A percentile compares a stretch with the other conserved stretches of the same genome.
These are phyloP conservation scores for Coemansia aciculifera DNA, from an alignment of 192 early-diverging fungal genomes.

Conservation along the genomic window DNA sequence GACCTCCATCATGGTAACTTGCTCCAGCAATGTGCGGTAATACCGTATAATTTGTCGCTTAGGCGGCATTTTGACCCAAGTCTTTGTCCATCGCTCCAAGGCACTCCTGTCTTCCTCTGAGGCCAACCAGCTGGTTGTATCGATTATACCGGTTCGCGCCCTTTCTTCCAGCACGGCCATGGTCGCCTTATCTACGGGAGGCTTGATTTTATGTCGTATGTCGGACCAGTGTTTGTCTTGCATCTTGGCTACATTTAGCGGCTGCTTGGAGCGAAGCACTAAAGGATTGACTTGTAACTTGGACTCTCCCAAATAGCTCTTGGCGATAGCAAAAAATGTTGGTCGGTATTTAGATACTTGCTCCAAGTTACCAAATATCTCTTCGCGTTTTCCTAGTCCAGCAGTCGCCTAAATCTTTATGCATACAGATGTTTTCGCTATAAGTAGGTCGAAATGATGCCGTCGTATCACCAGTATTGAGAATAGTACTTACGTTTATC, in stretches of 20 bases:
- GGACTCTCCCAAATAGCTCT: conserved; percentile 21
- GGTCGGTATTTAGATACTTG: conserved; percentile 37
- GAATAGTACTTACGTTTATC: conserved; percentile 22
- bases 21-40: conserved; percentile 30
- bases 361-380: conserved; percentile 35
- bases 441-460: background rate
- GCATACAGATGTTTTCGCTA: background rate
- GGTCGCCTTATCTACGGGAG: conserved; percentile 29
- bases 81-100: conserved; percentile 29
- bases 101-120: background rate
- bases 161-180: conserved; percentile 39
- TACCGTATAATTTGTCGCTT: conserved; percentile 25
- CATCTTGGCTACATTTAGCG: conserved; percentile 46
- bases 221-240: conserved; percentile 38
- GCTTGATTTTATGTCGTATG: conserved; percentile 17
- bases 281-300: conserved; percentile 26
- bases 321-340: conserved; percentile 44
- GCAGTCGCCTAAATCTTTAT: conserved; percentile 24
- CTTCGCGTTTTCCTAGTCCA: conserved; percentile 23
- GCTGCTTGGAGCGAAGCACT: conserved; percentile 26
- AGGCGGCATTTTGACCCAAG: conserved; percentile 41
- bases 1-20: conserved; percentile 30
- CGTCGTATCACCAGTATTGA: background rate
- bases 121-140: background rate
- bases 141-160: conserved; percentile 22